Evolutionary conservation across 2,329 filamentous ascomycete genomes (phyloP), one percentile per base, ranked within the genome.

Genomic region (Pyrenophora seminiperda): DNA sequence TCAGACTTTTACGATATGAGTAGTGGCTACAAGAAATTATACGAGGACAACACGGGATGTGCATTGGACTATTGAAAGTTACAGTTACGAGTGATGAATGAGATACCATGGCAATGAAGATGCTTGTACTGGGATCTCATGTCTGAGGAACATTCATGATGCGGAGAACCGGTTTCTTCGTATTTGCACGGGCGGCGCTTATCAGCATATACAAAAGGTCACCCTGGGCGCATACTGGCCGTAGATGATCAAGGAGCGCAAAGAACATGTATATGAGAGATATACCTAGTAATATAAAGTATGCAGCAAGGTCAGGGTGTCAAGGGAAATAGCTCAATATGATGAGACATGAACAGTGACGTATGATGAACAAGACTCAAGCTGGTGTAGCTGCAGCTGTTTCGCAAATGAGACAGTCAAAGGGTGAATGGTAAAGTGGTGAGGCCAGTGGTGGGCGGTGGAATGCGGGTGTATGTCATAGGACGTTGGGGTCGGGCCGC

Each of bases 401-500:
- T 36, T n/a, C 4, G 33, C n/a, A 19, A 15, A 14, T 3, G 4
- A 19, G 10, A 42, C 14, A 17, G 17, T 20, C 10, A 18, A 42
- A 22, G 20, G 17, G 10, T 10, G 7, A 18, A n/a, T 22, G 7
- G 19, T 20, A 2, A 7, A 29, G 34, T 40, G 29, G 18, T 17
- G 18, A 29, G 19, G 32, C 5, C 20, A 30, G 6, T 52, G 38
- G 24, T 18, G 4, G 18, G 17, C 37, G 47, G 34, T 44, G 43
- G 40, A 38, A 34, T 20, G 18, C 31, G 41, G 38, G 31, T n/a
- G 31, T 24, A 15, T 24, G 37, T 51, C 48, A 51, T 47, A 51
- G 47, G 48, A 47, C 48, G 48, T 51, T 57, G 51, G 54, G 24
- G 33, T 50, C 61, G 54, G 62, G 49, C 59, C 63, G 61, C 66